Evolutionary conservation across 306 rosid genomes (phyloP).

Genomic region (Glycine soja): DNA sequence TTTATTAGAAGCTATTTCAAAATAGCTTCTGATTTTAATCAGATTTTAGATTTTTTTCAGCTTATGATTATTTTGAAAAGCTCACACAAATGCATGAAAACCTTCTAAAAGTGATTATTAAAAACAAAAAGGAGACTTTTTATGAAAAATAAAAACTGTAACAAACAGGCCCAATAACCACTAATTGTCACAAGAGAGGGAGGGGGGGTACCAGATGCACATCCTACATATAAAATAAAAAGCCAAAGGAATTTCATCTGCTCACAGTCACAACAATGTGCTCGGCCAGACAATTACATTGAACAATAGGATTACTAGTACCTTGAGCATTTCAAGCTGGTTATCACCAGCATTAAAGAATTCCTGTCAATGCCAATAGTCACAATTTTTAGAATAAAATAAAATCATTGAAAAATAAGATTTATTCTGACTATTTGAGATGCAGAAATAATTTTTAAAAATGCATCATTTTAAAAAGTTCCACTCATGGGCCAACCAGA

Average conservation of each 20-base stretch:
- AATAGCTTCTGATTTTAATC: too few relatives aligned
- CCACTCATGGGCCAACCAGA: constrained; percentile 33
- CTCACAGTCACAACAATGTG: constrained; percentile 23
- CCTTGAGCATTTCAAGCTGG: constrained; percentile 70
- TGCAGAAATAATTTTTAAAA: background rate
- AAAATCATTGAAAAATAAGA: constrained; percentile 27
- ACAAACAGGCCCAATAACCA: too few relatives aligned
- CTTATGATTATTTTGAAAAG: too few relatives aligned
- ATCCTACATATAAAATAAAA: too few relatives aligned
- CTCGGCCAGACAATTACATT: constrained; percentile 31
- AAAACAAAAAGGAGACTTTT: too few relatives aligned
- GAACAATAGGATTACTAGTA: constrained; percentile 46
- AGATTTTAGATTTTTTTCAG: too few relatives aligned
- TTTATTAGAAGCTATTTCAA: too few relatives aligned
- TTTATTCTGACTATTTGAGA: constrained; percentile 6
- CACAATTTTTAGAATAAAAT: constrained; percentile 28
- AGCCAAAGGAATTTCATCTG: background rate
- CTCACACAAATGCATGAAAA: too few relatives aligned
- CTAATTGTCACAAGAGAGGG: too few relatives aligned
- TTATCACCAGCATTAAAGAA: constrained; percentile 67
- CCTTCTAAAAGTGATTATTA: too few relatives aligned
- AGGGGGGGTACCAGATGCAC: too few relatives aligned
- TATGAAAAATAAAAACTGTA: too few relatives aligned
- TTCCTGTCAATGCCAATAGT: constrained; percentile 60
- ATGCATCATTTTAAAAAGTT: constrained; percentile 1